Percentiles rank a stretch among this genome's conserved stretches.
These are phyloP conservation scores for Diplocarpon rosae DNA, from an alignment of 2,329 filamentous ascomycete genomes.

Conservation along the genomic window DNA sequence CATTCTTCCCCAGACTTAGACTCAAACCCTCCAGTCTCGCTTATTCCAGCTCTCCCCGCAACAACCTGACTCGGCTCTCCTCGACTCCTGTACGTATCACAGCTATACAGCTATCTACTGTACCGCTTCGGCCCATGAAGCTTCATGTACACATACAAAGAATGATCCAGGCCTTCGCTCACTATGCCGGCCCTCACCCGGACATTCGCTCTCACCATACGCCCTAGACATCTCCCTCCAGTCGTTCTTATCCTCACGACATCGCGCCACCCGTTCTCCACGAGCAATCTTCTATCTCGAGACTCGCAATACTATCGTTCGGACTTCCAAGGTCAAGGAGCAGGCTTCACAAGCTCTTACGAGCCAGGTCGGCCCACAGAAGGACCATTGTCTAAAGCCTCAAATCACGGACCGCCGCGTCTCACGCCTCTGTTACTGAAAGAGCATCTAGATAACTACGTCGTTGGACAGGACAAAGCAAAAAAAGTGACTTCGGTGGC, in stretches of 20 bases:
- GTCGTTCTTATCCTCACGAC: background rate
- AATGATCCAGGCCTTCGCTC: constrained; percentile 11
- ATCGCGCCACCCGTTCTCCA: constrained; percentile 11
- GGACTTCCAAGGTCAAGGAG: constrained; percentile 41
- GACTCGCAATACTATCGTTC: constrained; percentile 33
- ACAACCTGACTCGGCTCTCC: background rate
- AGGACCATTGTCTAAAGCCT: constrained; percentile 43
- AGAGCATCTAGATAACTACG: constrained; percentile 86
- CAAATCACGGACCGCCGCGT: constrained; percentile 46
- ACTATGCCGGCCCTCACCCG: constrained; percentile 19
- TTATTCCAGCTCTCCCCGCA: constrained; percentile 6
- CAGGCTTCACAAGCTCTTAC: constrained; percentile 47
- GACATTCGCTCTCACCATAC: constrained; percentile 6
- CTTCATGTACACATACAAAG: constrained; percentile 10
- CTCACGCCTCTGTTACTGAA: constrained; percentile 65
- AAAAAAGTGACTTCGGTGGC: constrained; percentile 90
- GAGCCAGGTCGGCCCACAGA: constrained; percentile 49
- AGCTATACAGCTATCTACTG: background rate
- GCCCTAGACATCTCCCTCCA: background rate
- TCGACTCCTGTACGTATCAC: constrained; percentile 1
- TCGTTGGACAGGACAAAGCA: constrained; percentile 88
- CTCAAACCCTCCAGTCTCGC: background rate
- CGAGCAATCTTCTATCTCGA: constrained; percentile 8
- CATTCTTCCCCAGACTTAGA: constrained; percentile 3
- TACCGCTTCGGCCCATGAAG: background rate